Percentiles rank a stretch among this genome's conserved stretches.
These are phyloP conservation scores for Pseudocercospora vitis DNA, from an alignment of 2,329 filamentous ascomycete genomes.

Conservation along the genomic window DNA sequence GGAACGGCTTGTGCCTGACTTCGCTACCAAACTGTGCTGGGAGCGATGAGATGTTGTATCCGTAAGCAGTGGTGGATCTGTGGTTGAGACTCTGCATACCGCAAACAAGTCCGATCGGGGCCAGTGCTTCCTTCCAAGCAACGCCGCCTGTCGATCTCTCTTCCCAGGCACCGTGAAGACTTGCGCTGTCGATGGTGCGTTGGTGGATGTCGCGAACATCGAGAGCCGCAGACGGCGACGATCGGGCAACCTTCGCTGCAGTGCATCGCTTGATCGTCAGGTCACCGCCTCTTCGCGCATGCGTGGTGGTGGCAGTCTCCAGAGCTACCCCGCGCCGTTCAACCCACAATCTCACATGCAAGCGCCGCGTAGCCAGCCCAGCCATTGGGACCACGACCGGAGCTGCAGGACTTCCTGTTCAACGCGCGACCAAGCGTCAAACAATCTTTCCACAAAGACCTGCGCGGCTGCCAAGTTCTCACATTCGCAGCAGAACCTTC, in stretches of 20 bases:
- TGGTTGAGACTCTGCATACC: too few relatives aligned
- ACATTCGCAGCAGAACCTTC: too few relatives aligned
- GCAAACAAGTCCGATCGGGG: too few relatives aligned
- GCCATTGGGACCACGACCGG: not conserved
- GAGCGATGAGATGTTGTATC: not conserved
- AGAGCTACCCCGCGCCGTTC: not conserved
- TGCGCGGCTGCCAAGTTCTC: too few relatives aligned
- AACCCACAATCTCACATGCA: not conserved
- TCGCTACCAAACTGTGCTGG: not conserved
- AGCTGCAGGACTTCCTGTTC: not conserved
- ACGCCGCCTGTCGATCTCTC: too few relatives aligned
- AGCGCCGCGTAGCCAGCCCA: not conserved
- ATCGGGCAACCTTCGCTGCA: too few relatives aligned
- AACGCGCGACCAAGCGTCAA: too few relatives aligned
- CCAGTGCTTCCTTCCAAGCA: constrained; percentile 12
- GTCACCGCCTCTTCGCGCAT: constrained; percentile 3
- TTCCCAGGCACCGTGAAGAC: not conserved
- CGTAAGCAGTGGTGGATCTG: not conserved
- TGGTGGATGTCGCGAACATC: not conserved
- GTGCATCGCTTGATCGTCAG: constrained; percentile 7
- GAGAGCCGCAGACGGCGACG: not conserved
- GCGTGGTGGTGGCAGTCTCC: not conserved
- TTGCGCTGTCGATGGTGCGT: not conserved
- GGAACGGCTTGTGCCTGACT: not conserved
- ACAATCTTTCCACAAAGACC: too few relatives aligned